These are phyloP conservation scores for Penicillium sp. DNA, from an alignment of 2,329 filamentous ascomycete species.

Conservation along the genomic window DNA sequence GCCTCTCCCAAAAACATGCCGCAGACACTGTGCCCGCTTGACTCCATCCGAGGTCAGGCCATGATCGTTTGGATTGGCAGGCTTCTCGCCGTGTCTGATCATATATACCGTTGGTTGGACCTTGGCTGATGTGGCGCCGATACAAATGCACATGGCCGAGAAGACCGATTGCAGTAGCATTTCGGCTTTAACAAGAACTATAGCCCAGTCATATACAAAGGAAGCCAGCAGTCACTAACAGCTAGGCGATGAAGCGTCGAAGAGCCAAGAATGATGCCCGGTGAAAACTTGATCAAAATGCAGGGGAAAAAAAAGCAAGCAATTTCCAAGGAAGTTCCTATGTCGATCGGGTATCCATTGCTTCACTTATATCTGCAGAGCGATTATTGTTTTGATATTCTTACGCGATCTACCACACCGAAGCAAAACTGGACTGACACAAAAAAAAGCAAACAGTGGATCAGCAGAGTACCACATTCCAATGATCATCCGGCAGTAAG, in stretches of 20 bases:
- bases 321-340: neutral
- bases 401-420: neutral
- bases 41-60: conserved; percentile 27
- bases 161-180: conserved; percentile 5
- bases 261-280: neutral
- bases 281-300: neutral
- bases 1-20: conserved; percentile 24
- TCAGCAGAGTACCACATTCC: conserved; percentile 6
- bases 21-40: conserved; percentile 31
- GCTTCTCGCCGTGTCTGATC: conserved; percentile 35
- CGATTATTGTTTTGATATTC: neutral
- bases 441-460: conserved; percentile 8
- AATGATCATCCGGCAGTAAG: conserved; percentile 6
- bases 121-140: conserved; percentile 5
- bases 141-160: neutral
- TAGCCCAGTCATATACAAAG: neutral
- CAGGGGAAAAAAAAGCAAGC: neutral
- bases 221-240: neutral
- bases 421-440: neutral
- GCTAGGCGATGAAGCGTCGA: neutral
- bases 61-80: conserved; percentile 22
- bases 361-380: neutral
- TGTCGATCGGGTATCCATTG: neutral
- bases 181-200: neutral
- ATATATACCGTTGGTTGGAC: conserved; percentile 27